phyloP scores from a whole-genome alignment of 176 grass and related monocot species.

The Avena atlantica region DNA sequence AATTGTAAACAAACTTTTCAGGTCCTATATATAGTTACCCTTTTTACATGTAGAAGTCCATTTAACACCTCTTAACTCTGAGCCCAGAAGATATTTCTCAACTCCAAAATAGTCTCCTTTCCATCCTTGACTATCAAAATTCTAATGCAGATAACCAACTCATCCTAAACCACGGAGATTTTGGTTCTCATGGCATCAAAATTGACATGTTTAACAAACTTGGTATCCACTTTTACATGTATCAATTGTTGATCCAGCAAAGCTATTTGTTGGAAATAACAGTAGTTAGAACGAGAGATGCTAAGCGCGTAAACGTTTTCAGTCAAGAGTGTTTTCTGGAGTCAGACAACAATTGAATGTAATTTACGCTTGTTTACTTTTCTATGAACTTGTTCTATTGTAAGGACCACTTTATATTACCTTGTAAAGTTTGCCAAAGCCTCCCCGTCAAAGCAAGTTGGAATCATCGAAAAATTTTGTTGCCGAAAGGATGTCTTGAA shows the following conservation, averaged over 20 bases:
- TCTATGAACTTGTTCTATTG: neutral
- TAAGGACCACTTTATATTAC: constrained; percentile 22
- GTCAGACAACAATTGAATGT: neutral
- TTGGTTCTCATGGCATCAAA: neutral
- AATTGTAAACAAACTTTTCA: neutral
- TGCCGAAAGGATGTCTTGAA: constrained; percentile 26
- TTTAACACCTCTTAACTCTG: neutral
- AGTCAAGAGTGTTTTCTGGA: neutral
- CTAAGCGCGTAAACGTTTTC: neutral
- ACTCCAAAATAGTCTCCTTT: neutral
- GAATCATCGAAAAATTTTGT: constrained; percentile 48
- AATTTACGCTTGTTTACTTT: neutral
- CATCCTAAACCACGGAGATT: neutral
- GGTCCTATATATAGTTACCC: neutral
- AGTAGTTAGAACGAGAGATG: neutral
- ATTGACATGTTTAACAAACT: neutral
- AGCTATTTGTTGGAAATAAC: neutral
- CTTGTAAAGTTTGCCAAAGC: constrained; percentile 65
- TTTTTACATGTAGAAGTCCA: neutral
- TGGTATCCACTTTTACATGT: neutral
- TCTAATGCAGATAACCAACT: neutral
- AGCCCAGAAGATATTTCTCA: neutral
- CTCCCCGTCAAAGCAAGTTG: constrained; percentile 54
- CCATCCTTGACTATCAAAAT: neutral
- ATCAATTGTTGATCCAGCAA: neutral